Evolutionary conservation across 805 yeast genomes (phyloP).

Genomic region (Brettanomyces anomalus): DNA sequence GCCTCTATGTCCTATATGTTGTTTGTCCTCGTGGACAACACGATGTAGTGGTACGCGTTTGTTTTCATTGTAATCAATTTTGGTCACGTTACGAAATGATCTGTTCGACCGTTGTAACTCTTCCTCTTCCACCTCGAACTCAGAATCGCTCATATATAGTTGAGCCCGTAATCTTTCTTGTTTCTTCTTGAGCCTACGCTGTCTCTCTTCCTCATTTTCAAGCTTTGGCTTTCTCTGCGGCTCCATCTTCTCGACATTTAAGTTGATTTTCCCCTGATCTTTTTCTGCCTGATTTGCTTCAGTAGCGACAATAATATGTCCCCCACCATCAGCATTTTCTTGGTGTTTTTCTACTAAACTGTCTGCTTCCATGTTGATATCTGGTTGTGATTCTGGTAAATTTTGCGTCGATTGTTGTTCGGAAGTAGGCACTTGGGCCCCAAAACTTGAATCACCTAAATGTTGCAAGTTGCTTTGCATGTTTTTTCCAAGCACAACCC

Average conservation of each 20-base stretch:
- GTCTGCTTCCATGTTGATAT: too few species aligned
- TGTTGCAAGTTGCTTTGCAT: too few species aligned
- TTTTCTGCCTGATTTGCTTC: too few species aligned
- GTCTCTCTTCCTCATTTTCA: background rate
- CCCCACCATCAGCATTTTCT: too few species aligned
- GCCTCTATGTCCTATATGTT: background rate
- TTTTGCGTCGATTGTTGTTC: background rate
- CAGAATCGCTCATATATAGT: constrained; percentile 18
- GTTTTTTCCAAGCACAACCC: too few species aligned
- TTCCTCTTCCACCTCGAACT: constrained; percentile 11
- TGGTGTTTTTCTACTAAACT: too few species aligned
- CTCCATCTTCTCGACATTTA: background rate
- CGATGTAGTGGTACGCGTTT: constrained; percentile 7
- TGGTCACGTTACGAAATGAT: constrained; percentile 11
- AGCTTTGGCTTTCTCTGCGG: background rate
- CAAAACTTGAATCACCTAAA: too few species aligned
- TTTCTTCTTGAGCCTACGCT: constrained; percentile 6
- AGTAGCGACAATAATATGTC: too few species aligned
- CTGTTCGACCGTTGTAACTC: constrained; percentile 9
- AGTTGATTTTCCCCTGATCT: too few species aligned
- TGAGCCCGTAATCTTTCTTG: constrained; percentile 13
- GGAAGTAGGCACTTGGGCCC: too few species aligned
- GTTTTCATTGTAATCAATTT: constrained; percentile 20
- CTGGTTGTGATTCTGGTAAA: too few species aligned
- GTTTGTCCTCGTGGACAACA: background rate